Percentiles rank a stretch among this genome's conserved stretches.
Conservation (phyloP, 129 eudicot genomes). For the Helianthus tuberosus region DNA sequence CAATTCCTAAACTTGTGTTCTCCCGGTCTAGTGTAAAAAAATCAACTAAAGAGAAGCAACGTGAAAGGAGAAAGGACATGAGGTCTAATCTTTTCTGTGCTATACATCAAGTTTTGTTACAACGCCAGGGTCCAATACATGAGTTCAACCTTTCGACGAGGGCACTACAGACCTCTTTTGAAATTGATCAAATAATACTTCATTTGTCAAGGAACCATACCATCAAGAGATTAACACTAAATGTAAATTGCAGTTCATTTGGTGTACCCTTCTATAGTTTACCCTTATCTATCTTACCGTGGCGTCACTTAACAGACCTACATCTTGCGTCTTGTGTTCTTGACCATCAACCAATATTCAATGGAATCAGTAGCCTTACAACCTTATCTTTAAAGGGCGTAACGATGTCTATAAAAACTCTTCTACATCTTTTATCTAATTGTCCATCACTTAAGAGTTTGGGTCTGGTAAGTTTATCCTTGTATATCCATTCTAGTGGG, state of each 20-base stretch:
- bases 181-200: neutral
- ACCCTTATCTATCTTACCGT: neutral
- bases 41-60: neutral
- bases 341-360: neutral
- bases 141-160: neutral
- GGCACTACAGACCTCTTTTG: neutral
- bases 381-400: neutral
- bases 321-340: neutral
- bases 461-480: too few relatives aligned
- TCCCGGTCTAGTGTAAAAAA: neutral
- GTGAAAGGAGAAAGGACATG: neutral
- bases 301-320: conserved; percentile 5
- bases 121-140: conserved; percentile 8
- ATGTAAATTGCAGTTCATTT: too few relatives aligned
- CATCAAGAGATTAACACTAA: neutral
- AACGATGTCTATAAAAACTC: too few relatives aligned
- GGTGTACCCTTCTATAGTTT: neutral
- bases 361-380: neutral
- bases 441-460: too few relatives aligned
- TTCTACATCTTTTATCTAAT: too few relatives aligned
- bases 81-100: neutral
- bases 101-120: neutral
- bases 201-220: conserved; percentile 7
- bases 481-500: too few relatives aligned
- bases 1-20: conserved; percentile 19